Evolutionary conservation across 2,329 filamentous ascomycete genomes (phyloP).

Genomic region (Penicillium sp.): DNA sequence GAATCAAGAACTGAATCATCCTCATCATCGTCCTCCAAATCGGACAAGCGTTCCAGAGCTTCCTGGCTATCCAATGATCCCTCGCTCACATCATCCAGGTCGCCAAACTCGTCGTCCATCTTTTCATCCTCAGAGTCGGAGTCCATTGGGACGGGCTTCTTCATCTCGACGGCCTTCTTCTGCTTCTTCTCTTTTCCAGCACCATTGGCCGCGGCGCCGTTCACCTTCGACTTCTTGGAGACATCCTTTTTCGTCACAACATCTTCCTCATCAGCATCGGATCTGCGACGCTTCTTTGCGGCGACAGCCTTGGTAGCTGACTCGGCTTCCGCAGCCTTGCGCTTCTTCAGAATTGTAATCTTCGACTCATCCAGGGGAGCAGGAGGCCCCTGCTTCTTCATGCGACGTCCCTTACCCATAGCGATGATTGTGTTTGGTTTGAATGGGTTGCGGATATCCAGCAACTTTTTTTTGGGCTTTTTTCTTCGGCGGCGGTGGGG

Average conservation of each 20-base stretch:
- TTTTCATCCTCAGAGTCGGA: conserved; percentile 41
- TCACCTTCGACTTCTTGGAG: conserved; percentile 44
- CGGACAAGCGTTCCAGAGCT: conserved; percentile 42
- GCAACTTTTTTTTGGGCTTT: conserved; percentile 34
- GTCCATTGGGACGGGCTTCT: conserved; percentile 29
- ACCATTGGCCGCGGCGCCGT: conserved; percentile 24
- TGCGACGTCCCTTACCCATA: conserved; percentile 89
- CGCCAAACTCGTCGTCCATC: conserved; percentile 51
- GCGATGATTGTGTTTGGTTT: conserved; percentile 38
- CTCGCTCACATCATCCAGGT: conserved; percentile 44
- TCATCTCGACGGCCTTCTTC: conserved; percentile 23
- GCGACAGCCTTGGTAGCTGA: conserved; percentile 48
- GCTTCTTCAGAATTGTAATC: conserved; percentile 68
- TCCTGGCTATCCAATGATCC: conserved; percentile 54
- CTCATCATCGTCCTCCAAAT: conserved; percentile 57
- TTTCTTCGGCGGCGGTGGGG: conserved; percentile 32
- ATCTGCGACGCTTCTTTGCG: conserved; percentile 67
- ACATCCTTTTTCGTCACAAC: conserved; percentile 42
- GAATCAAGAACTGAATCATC: conserved; percentile 69
- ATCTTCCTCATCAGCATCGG: conserved; percentile 45
- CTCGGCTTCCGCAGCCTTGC: conserved; percentile 74
- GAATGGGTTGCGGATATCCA: conserved; percentile 17
- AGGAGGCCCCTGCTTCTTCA: conserved; percentile 93
- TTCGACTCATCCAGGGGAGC: conserved; percentile 73
- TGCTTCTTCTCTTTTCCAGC: conserved; percentile 35